Evolutionary conservation across 768 basidiomycete species (phyloP), one percentile per base, ranked within the genome.

Genomic region (Leccinum obscurum): DNA sequence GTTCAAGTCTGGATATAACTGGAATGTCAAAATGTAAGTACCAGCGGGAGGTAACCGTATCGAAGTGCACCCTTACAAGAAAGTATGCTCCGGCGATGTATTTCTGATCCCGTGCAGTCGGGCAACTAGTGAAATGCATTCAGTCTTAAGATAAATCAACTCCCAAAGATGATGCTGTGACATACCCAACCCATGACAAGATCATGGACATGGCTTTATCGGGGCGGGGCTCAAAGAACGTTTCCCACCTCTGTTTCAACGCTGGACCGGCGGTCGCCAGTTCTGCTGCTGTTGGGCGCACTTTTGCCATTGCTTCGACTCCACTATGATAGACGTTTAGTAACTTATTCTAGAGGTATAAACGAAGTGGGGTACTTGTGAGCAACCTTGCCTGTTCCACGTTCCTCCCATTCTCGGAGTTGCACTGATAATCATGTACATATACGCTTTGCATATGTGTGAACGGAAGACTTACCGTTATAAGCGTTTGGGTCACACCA

Each of bases 261-360:
- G 66, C 74, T 4, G 82, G 77, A 1, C 75, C 76, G 32, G 85
- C 70, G 15, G 76, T 75, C 55, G 75, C 69, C n/a, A 86, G 68
- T 41, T 88, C 85, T n/a, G 74, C 73, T 2, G 68, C 61, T 5
- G 70, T 78, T 1, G 85, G 86, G 11, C 87, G 77, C n/a, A 87
- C 60, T 68, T 85, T 87, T 55, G 82, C 73, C 0, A 81, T 80
- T 10, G 79, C 80, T 62, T 86, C 84, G 8, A 84, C 61, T 7
- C 76, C 84, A 61, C 85, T 86, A 60, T 4, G 34, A 30, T 30
- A 24, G 15, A 3, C 17, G 39, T 13, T 59, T 13, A 62, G 22
- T 10, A 49, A 26, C 26, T 3, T 48, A 28, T 10, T 4, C 10
- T 10, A 32, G 32, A 32, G 32, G 32, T 10, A 10, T 32, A 32